Evolutionary conservation across 2,329 filamentous ascomycete genomes (phyloP).

Genomic region (Monosporascus ibericus): DNA sequence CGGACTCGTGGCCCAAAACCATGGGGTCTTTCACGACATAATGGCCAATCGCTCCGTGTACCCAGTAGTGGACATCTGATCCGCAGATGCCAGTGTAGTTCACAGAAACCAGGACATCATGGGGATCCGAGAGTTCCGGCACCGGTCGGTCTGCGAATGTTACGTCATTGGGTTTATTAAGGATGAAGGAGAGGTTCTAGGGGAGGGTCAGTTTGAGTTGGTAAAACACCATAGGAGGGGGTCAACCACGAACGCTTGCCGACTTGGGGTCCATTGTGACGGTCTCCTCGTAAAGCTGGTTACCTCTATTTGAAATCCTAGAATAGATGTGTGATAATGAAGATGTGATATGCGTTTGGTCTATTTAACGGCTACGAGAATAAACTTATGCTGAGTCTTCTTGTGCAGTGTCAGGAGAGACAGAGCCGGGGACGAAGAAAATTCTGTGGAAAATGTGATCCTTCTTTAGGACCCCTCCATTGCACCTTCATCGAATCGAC

Average conservation of each 20-base stretch:
- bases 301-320: neutral
- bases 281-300: neutral
- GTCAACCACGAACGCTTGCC: slow-evolving; percentile 15
- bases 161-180: slow-evolving; percentile 69
- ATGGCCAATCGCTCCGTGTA: slow-evolving; percentile 79
- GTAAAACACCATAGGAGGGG: neutral
- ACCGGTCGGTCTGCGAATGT: slow-evolving; percentile 69
- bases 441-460: neutral
- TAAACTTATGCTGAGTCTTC: too few relatives aligned
- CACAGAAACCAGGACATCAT: slow-evolving; percentile 76
- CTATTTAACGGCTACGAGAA: too few relatives aligned
- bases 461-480: neutral
- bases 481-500: neutral
- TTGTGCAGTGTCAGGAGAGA: too few relatives aligned
- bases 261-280: slow-evolving; percentile 20
- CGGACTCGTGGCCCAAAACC: slow-evolving; percentile 66
- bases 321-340: too few relatives aligned
- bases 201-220: slow-evolving; percentile 1
- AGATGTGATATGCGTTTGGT: too few relatives aligned
- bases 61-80: slow-evolving; percentile 83
- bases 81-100: slow-evolving; percentile 88
- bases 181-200: slow-evolving; percentile 79
- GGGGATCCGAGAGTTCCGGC: slow-evolving; percentile 57
- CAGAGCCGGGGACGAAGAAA: neutral
- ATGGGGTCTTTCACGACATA: slow-evolving; percentile 78